phyloP scores from a whole-genome alignment of 768 basidiomycete genomes.

The Trametes cingulata region DNA sequence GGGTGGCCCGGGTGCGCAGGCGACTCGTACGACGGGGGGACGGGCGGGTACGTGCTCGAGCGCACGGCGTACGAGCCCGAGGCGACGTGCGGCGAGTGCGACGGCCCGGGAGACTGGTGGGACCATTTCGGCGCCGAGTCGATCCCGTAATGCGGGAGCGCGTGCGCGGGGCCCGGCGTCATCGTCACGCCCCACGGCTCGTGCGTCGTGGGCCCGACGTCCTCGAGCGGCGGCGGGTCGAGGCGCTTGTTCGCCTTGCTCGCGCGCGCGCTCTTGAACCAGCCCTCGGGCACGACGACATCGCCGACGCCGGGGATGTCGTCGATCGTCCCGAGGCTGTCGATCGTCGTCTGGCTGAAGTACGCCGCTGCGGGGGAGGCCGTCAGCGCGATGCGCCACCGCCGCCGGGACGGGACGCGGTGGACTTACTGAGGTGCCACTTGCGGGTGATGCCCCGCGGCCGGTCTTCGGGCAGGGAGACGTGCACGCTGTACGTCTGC shows the following conservation, averaged over 20 bases:
- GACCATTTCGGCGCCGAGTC: slow-evolving; percentile 12
- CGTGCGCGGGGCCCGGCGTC: slow-evolving; percentile 10
- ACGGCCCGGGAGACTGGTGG: slow-evolving; percentile 2
- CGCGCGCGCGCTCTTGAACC: slow-evolving; percentile 77
- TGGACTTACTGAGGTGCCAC: slow-evolving; percentile 52
- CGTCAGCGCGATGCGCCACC: not conserved
- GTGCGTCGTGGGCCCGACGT: slow-evolving; percentile 23
- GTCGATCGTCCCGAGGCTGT: slow-evolving; percentile 71
- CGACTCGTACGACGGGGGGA: slow-evolving; percentile 16
- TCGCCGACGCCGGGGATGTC: slow-evolving; percentile 66
- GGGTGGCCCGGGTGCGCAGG: slow-evolving; percentile 7
- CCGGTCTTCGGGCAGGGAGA: slow-evolving; percentile 46
- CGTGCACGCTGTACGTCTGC: slow-evolving; percentile 55
- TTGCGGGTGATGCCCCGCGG: slow-evolving; percentile 45
- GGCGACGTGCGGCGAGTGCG: slow-evolving; percentile 4
- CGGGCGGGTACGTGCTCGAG: slow-evolving; percentile 14
- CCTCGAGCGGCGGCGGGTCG: slow-evolving; percentile 26
- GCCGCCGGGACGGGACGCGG: not conserved
- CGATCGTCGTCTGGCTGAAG: slow-evolving; percentile 77
- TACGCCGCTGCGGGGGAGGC: slow-evolving; percentile 61
- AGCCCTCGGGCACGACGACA: slow-evolving; percentile 68
- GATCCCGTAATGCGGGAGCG: slow-evolving; percentile 8
- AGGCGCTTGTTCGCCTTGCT: slow-evolving; percentile 47
- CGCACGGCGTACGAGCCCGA: slow-evolving; percentile 7
- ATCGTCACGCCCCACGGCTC: slow-evolving; percentile 27